A percentile compares a stretch with the other conserved stretches of the same genome.
phyloP scores from a whole-genome alignment of 306 rosid genomes.

The Vigna radiata region DNA sequence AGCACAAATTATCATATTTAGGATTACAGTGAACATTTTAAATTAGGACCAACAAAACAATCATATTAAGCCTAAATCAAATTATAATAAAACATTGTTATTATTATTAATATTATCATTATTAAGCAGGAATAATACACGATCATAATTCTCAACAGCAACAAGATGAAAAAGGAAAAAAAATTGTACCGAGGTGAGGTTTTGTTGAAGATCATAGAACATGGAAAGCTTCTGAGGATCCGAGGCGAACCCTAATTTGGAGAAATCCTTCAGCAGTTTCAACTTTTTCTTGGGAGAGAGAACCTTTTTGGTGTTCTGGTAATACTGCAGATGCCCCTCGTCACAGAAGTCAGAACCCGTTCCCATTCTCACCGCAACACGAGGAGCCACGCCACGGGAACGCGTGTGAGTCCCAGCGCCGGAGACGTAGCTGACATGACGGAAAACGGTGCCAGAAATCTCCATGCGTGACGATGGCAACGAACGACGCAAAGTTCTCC shows the following conservation, averaged over 20 bases:
- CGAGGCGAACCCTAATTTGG: constrained; percentile 48
- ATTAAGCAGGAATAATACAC: not conserved
- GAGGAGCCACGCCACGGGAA: constrained; percentile 8
- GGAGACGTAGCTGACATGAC: constrained; percentile 42
- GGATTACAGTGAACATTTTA: no score
- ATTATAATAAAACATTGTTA: no score
- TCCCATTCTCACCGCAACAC: constrained; percentile 28
- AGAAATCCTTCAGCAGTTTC: constrained; percentile 63
- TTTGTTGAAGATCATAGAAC: constrained; percentile 48
- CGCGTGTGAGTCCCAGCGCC: constrained; percentile 15
- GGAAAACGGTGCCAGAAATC: constrained; percentile 66
- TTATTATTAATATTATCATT: no score
- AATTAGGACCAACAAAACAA: no score
- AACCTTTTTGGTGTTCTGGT: constrained; percentile 53
- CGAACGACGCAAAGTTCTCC: not conserved
- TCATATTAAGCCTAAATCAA: no score
- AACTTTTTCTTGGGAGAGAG: constrained; percentile 60
- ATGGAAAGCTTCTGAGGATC: constrained; percentile 46
- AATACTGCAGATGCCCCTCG: constrained; percentile 61
- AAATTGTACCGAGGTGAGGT: constrained; percentile 52
- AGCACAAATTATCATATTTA: no score
- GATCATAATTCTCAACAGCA: not conserved
- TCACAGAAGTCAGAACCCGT: constrained; percentile 60
- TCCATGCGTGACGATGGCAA: constrained; percentile 57
- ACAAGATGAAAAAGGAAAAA: not conserved